phyloP scores from a whole-genome alignment of 331 rosid genomes.

The Quercus phellos region DNA sequence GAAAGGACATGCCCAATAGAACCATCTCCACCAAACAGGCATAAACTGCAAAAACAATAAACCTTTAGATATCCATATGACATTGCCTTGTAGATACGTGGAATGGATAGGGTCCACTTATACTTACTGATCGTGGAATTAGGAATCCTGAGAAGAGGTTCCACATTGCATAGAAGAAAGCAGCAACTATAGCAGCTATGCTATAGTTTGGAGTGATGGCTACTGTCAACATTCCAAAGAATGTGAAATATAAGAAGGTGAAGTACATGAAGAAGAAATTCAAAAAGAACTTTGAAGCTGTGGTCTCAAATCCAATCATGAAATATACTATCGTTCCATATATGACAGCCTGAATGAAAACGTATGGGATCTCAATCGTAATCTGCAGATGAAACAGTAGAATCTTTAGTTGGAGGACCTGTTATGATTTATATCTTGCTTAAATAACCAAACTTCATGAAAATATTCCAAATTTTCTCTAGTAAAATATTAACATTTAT shows the following conservation, averaged over 20 bases:
- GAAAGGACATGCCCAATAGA: conserved; percentile 64
- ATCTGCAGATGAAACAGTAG: conserved; percentile 35
- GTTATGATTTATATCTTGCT: too few relatives aligned
- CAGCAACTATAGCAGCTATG: conserved; percentile 49
- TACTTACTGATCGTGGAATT: conserved; percentile 57
- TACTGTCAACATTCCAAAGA: conserved; percentile 73
- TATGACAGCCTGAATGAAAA: conserved; percentile 49
- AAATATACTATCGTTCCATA: conserved; percentile 60
- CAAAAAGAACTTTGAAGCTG: conserved; percentile 48
- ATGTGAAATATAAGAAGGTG: conserved; percentile 61
- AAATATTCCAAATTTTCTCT: too few relatives aligned
- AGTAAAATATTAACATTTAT: too few relatives aligned
- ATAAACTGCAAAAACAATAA: conserved; percentile 44
- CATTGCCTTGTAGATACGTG: background rate
- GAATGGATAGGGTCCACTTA: background rate
- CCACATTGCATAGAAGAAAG: conserved; percentile 56
- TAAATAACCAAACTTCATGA: too few relatives aligned
- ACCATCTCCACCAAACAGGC: conserved; percentile 87
- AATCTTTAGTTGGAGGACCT: too few relatives aligned
- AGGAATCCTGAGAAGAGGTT: conserved; percentile 70
- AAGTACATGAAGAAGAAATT: conserved; percentile 70
- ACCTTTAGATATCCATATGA: too few relatives aligned
- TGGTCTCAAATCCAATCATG: conserved; percentile 70
- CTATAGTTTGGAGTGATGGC: conserved; percentile 58
- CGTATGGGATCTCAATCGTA: conserved; percentile 63